phyloP scores from a whole-genome alignment of 106 monocot genomes.

The Dactylorhiza incarnata region DNA sequence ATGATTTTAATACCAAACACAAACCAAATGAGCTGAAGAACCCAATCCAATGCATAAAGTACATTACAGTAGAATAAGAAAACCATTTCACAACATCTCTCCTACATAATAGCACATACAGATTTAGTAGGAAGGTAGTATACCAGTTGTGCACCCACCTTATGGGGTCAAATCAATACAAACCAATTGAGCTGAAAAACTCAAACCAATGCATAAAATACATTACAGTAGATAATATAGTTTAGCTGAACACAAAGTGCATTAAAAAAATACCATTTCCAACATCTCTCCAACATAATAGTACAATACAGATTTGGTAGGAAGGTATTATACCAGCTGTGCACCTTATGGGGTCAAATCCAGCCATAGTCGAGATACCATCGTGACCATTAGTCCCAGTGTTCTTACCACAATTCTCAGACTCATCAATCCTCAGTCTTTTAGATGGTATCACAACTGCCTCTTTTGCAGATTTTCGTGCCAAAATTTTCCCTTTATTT shows the following conservation, averaged over 20 bases:
- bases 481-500: slow-evolving; percentile 19
- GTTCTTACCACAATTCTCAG: slow-evolving; percentile 13
- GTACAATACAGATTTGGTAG: not conserved
- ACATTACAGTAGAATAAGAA: no score
- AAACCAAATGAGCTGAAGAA: no score
- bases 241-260: not conserved
- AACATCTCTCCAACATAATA: not conserved
- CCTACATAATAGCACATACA: no score
- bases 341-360: slow-evolving; percentile 9
- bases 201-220: not conserved
- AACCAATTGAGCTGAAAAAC: not conserved
- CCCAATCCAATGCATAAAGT: no score
- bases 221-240: not conserved
- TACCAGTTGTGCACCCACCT: no score
- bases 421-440: slow-evolving; percentile 26
- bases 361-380: not conserved
- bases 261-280: not conserved
- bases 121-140: no score
- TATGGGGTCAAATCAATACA: not conserved
- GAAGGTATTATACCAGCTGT: slow-evolving; percentile 12
- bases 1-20: no score
- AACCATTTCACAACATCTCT: no score
- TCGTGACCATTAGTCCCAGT: slow-evolving; percentile 5
- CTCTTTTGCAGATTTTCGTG: slow-evolving; percentile 25
- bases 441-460: slow-evolving; percentile 18